Conservation (phyloP, 768 basidiomycete species). For the Tulasnella calospora region DNA sequence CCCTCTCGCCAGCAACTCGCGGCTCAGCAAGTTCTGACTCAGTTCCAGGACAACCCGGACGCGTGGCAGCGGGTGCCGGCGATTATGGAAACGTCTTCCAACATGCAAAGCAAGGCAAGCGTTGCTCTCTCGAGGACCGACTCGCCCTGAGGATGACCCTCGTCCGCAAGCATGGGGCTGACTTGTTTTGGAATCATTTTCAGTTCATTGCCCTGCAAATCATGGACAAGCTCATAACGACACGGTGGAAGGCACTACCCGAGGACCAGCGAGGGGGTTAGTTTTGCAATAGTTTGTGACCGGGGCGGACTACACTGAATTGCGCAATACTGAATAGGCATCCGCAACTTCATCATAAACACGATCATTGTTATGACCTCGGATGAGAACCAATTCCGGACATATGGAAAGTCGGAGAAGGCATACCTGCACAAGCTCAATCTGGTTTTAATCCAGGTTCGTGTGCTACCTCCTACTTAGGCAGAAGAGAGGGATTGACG, state of each 20-base stretch:
- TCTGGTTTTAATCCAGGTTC: conserved; percentile 86
- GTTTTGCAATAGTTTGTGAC: conserved; percentile 19
- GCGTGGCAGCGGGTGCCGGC: conserved; percentile 97
- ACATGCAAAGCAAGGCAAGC: conserved; percentile 65
- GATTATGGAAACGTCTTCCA: conserved; percentile 78
- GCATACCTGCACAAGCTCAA: conserved; percentile 95
- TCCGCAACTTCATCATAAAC: conserved; percentile 93
- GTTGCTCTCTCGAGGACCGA: neutral
- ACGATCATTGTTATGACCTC: conserved; percentile 89
- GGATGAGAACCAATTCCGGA: conserved; percentile 76
- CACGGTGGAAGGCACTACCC: conserved; percentile 93
- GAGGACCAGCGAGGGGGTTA: conserved; percentile 87
- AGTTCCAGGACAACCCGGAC: conserved; percentile 93
- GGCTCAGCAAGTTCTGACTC: conserved; percentile 90
- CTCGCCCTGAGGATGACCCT: conserved; percentile 4
- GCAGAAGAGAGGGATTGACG: neutral
- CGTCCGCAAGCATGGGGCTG: neutral
- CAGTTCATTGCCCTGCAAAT: conserved; percentile 97
- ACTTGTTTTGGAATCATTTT: conserved; percentile 18
- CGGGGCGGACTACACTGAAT: neutral
- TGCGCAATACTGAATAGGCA: conserved; percentile 48
- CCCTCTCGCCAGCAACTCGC: conserved; percentile 68
- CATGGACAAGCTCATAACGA: conserved; percentile 89
- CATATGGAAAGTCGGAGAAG: conserved; percentile 60
- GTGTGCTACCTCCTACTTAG: conserved; percentile 31